A percentile compares a stretch with the other conserved stretches of the same genome.
phyloP scores from a whole-genome alignment of 2,329 filamentous ascomycete species.

The Dactylellina haptotyla region DNA sequence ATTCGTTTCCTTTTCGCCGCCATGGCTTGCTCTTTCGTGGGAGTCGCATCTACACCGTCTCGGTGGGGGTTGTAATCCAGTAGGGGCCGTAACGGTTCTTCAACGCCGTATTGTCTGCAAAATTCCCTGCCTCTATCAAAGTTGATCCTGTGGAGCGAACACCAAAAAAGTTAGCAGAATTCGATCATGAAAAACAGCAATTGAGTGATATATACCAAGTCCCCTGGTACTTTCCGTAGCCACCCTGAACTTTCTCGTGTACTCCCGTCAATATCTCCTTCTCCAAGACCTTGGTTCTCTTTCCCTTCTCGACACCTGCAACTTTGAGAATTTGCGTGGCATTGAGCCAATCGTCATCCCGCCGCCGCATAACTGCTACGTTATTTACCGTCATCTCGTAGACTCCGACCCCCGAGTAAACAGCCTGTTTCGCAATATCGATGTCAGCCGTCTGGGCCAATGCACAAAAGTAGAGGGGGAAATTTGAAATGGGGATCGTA shows the following conservation, averaged over 20 bases:
- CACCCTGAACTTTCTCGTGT: conserved; percentile 97
- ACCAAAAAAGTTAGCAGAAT: conserved; percentile 9
- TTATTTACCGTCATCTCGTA: conserved; percentile 98
- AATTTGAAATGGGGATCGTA: conserved; percentile 5
- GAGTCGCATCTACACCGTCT: conserved; percentile 85
- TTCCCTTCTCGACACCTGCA: conserved; percentile 95
- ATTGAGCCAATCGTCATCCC: conserved; percentile 95
- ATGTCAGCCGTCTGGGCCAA: conserved; percentile 11
- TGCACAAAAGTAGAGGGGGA: neutral
- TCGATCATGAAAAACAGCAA: conserved; percentile 23
- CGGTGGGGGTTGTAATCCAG: conserved; percentile 85
- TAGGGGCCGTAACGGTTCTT: conserved; percentile 78
- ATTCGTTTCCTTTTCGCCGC: conserved; percentile 91
- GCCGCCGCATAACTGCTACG: conserved; percentile 93
- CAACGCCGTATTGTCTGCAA: conserved; percentile 81
- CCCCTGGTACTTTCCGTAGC: conserved; percentile 98
- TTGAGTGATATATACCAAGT: conserved; percentile 72
- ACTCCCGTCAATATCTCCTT: conserved; percentile 97
- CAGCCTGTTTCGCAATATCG: conserved; percentile 68
- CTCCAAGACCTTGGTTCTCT: conserved; percentile 95
- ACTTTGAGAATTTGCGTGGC: conserved; percentile 98
- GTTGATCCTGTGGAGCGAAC: conserved; percentile 68
- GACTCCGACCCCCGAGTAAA: conserved; percentile 94
- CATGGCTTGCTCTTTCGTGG: conserved; percentile 99
- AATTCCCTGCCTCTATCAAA: conserved; percentile 93